These are phyloP conservation scores for Funneliformis mosseae DNA, from an alignment of 192 early-diverging fungal species.

Conservation along the genomic window DNA sequence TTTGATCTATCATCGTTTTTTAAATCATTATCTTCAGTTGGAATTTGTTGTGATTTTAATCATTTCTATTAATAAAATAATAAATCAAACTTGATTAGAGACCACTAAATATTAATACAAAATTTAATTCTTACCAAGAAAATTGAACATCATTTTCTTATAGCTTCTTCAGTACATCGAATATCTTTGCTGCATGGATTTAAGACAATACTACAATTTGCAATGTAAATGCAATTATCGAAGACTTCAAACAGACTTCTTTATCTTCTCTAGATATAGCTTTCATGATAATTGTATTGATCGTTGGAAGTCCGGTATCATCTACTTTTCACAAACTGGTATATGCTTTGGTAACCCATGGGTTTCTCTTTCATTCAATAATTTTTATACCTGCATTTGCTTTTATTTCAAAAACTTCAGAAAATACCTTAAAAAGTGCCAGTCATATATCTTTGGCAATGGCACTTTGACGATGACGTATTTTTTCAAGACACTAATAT, in stretches of 20 bases:
- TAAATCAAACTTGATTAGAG: not conserved
- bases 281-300: not conserved
- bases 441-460: not conserved
- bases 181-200: not conserved
- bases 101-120: not conserved
- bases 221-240: not conserved
- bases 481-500: not conserved
- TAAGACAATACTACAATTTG: not conserved
- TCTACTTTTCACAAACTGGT: not conserved
- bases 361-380: not conserved
- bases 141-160: not conserved
- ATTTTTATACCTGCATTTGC: not conserved
- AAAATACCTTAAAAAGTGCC: not conserved
- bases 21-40: too few species aligned
- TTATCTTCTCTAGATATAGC: not conserved
- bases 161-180: not conserved
- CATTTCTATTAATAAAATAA: too few species aligned
- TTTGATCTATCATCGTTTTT: too few species aligned
- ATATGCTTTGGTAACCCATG: not conserved
- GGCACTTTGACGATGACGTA: not conserved
- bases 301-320: not conserved
- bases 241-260: not conserved
- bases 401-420: not conserved
- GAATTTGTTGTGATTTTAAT: too few species aligned
- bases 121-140: too few species aligned